These are phyloP conservation scores for Anaeramoeba ignava DNA, from an alignment of 78 protist species.

Conservation along the genomic window DNA sequence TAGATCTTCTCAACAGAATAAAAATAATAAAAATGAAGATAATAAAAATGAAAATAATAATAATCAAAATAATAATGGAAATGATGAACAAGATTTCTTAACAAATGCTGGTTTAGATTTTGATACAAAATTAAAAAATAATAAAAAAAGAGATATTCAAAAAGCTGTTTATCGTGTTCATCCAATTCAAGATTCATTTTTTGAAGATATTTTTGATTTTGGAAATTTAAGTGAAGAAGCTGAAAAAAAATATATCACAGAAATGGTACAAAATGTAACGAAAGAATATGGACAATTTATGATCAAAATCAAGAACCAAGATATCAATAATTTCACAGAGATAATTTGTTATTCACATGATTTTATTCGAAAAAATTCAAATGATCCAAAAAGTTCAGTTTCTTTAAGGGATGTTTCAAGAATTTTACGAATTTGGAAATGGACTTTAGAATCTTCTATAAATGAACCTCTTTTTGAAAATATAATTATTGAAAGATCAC, in stretches of 20 bases:
- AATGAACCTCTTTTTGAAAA: too few species aligned
- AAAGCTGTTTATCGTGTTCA: constrained; percentile 19
- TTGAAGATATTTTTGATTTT: constrained; percentile 21
- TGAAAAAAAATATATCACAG: not conserved
- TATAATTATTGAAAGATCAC: too few species aligned
- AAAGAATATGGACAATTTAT: not conserved
- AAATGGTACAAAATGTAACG: not conserved
- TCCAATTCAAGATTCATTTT: constrained; percentile 10
- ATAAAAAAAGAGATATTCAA: too few species aligned
- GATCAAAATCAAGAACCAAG: not conserved
- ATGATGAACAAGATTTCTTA: too few species aligned
- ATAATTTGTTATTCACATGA: not conserved
- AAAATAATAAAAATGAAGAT: too few species aligned
- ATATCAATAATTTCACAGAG: not conserved
- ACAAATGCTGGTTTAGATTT: too few species aligned
- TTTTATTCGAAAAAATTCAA: not conserved
- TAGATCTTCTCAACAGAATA: too few species aligned
- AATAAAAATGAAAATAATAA: too few species aligned
- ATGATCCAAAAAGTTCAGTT: constrained; percentile 1
- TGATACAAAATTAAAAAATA: too few species aligned
- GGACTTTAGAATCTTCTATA: too few species aligned
- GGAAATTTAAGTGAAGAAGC: not conserved
- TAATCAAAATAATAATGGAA: too few species aligned
- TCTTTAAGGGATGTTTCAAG: not conserved
- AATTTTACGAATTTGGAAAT: too few species aligned